Conservation (phyloP, 2,329 filamentous ascomycete genomes). For the Plectosphaerella cucumerina region DNA sequence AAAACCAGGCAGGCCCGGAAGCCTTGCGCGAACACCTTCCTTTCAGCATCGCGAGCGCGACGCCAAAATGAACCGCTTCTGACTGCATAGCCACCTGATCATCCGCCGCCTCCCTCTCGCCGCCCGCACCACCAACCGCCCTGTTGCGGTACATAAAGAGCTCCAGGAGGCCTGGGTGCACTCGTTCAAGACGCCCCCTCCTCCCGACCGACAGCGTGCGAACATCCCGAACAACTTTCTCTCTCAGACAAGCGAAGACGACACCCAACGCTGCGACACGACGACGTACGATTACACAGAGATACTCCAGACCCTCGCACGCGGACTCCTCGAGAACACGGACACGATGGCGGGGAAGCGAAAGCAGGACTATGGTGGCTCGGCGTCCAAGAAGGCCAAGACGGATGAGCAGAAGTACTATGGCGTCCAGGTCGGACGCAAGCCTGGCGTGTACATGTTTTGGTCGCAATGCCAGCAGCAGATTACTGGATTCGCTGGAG, state of each 20-base stretch:
- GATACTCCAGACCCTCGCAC: conserved; percentile 1
- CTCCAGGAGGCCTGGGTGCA: no score
- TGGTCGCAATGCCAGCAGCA: conserved; percentile 60
- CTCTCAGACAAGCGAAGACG: no score
- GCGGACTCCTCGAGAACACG: neutral
- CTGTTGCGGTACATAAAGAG: no score
- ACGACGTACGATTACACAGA: neutral
- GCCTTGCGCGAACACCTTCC: no score
- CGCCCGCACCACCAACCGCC: no score
- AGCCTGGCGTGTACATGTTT: conserved; percentile 56
- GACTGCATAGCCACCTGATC: neutral
- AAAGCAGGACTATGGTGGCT: conserved; percentile 23
- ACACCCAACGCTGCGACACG: neutral
- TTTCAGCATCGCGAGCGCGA: no score
- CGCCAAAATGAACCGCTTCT: neutral
- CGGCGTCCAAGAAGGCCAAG: conserved; percentile 42
- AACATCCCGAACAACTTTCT: no score
- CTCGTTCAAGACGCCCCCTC: no score
- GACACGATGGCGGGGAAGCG: conserved; percentile 14
- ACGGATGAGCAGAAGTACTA: conserved; percentile 55
- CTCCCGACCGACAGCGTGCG: no score
- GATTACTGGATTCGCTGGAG: conserved; percentile 58
- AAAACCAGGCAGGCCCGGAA: no score
- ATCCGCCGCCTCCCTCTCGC: neutral
- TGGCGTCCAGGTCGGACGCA: conserved; percentile 53